phyloP scores from a whole-genome alignment of 805 yeast genomes.

The Ogataea kodamae region DNA sequence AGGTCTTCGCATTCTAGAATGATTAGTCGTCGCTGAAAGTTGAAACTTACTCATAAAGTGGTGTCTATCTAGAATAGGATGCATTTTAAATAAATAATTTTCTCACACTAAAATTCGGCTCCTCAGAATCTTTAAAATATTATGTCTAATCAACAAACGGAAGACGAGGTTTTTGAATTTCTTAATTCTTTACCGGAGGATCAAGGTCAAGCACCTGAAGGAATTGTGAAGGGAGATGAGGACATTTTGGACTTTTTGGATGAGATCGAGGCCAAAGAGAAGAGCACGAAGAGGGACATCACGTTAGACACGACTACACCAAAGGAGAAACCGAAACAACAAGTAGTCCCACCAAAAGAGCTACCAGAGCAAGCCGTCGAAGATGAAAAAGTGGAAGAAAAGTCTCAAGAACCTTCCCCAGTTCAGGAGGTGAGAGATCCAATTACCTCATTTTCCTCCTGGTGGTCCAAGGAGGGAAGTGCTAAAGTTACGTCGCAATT shows the following conservation, averaged over 20 bases:
- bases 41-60: constrained; percentile 29
- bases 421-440: constrained; percentile 45
- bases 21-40: neutral
- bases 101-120: constrained; percentile 5
- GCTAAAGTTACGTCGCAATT: constrained; percentile 59
- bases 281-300: constrained; percentile 34
- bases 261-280: constrained; percentile 65
- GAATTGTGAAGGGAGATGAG: constrained; percentile 41
- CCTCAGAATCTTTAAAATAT: constrained; percentile 1
- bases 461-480: constrained; percentile 76
- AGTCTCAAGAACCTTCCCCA: neutral
- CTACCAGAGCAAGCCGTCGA: too few relatives aligned
- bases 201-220: constrained; percentile 18
- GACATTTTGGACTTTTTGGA: constrained; percentile 58
- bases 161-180: constrained; percentile 74
- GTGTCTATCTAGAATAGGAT: constrained; percentile 32
- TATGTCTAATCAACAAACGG: constrained; percentile 33
- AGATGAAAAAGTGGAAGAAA: constrained; percentile 2
- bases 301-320: too few relatives aligned
- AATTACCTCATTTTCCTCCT: constrained; percentile 57
- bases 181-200: constrained; percentile 73
- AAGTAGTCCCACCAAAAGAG: constrained; percentile 1
- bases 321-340: constrained; percentile 11
- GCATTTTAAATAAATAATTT: constrained; percentile 22
- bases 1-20: constrained; percentile 66